Evolutionary conservation across 1,284 basidiomycete genomes (phyloP), one percentile per base, ranked within the genome.

Genomic region (Ustilago trichophora): DNA sequence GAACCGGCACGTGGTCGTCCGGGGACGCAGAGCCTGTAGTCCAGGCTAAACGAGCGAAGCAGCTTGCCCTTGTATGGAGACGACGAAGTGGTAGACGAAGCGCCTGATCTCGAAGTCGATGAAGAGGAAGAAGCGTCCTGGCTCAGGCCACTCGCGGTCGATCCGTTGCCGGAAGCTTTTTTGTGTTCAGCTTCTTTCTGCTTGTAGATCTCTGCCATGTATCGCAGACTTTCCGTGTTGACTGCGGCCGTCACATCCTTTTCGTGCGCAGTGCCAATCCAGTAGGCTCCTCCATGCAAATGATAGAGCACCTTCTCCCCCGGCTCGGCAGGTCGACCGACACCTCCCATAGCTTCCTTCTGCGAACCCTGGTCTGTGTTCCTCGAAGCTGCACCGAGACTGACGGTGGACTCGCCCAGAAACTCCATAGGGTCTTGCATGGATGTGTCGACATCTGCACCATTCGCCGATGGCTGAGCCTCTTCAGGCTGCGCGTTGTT

Each of bases 261-360:
- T 18, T 76, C 74, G 59, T 75, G 74, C 13, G 72, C 72, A 9
- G 72, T 73, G 8, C 74, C 73, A 31, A 76, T 76, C 77, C 77
- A 79, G 40, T 79, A 79, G 6, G 77, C 77, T 7, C 77, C 77
- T 11, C 77, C 77, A 33, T 79, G 77, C 13, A 79, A 44, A 43
- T 78, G 72, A 29, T 68, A 72, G 6, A 79, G 44, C 27, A 79
- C 68, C 52, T 72, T 65, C 38, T 79, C 77, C n/a, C 66, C 70
- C 0, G 41, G 47, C 19, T 52, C 48, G 0, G 76, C 74, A 1
- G 46, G 47, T 22, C 63, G 45, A 11, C 72, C 73, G 3, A 74
- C 65, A 7, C 70, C 64, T 11, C 53, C 47, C 4, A 27, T 29
- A 0, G 31, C 49, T 6, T 62, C 57, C 15, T 21, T 31, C 16